phyloP scores from a whole-genome alignment of 768 basidiomycete species.

The Pisolithus marmoratus region DNA sequence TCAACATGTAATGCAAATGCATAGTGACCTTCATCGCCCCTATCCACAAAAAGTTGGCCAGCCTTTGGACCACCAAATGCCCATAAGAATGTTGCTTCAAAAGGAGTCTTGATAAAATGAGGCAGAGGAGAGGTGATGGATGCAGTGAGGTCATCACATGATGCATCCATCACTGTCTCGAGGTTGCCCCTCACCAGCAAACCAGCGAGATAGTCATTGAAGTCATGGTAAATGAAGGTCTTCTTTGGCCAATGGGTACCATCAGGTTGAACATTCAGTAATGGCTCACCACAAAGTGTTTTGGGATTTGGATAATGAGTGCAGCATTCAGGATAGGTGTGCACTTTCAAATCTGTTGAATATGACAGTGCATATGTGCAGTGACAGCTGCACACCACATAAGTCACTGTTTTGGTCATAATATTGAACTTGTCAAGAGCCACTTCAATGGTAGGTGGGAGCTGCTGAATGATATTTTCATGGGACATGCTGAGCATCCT shows the following conservation, averaged over 20 bases:
- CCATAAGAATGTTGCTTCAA: conserved; percentile 10
- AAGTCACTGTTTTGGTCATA: too few relatives aligned
- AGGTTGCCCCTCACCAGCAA: background rate
- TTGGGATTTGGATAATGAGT: too few relatives aligned
- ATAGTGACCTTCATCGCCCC: too few relatives aligned
- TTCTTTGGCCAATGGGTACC: background rate
- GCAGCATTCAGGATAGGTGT: too few relatives aligned
- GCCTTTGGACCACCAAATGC: conserved; percentile 4
- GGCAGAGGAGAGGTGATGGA: background rate
- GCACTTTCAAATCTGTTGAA: too few relatives aligned
- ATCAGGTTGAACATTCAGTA: background rate
- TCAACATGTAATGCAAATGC: too few relatives aligned
- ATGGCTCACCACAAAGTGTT: background rate
- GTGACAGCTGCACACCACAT: too few relatives aligned
- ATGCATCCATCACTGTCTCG: too few relatives aligned
- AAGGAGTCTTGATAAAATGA: background rate
- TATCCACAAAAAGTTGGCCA: background rate
- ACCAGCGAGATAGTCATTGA: background rate
- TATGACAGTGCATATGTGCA: too few relatives aligned
- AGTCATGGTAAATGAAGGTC: conserved; percentile 1
- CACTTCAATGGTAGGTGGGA: background rate
- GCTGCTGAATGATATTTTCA: background rate
- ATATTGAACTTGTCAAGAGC: too few relatives aligned
- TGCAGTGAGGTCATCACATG: too few relatives aligned
- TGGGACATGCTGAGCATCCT: background rate